Percentiles rank a stretch among this genome's conserved stretches.
Conservation (phyloP, 2,329 filamentous ascomycete species). For the Aspergillus hortae region DNA sequence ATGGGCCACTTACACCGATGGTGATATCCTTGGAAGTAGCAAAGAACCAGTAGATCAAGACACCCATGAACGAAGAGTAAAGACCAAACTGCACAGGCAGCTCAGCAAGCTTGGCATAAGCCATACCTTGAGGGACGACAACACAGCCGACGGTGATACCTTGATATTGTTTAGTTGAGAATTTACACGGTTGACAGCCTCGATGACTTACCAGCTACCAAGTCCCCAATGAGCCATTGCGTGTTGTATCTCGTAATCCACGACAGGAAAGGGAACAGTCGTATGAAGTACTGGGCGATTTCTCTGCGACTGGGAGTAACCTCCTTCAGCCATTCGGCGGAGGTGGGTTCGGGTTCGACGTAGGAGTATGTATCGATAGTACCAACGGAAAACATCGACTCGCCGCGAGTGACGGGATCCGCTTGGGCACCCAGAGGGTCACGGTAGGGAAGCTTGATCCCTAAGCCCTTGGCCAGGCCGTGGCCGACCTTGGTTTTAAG, state of each 20-base stretch:
- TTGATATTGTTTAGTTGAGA: constrained; percentile 23
- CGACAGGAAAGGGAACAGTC: constrained; percentile 80
- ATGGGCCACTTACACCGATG: constrained; percentile 66
- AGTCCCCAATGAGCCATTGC: constrained; percentile 83
- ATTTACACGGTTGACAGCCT: not conserved
- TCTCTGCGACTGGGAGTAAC: constrained; percentile 58
- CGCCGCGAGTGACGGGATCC: constrained; percentile 68
- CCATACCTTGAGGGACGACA: constrained; percentile 96
- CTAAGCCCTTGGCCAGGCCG: constrained; percentile 70
- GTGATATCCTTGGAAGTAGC: constrained; percentile 98
- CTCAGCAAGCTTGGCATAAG: constrained; percentile 80
- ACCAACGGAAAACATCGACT: constrained; percentile 71
- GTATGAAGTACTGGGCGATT: constrained; percentile 59
- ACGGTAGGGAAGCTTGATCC: constrained; percentile 73
- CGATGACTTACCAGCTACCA: constrained; percentile 69
- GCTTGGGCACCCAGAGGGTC: constrained; percentile 50
- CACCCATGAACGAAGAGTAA: constrained; percentile 95
- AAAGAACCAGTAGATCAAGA: constrained; percentile 94
- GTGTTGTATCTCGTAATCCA: constrained; percentile 89
- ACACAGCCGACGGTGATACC: constrained; percentile 70
- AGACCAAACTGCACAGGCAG: constrained; percentile 80
- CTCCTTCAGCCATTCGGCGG: constrained; percentile 66
- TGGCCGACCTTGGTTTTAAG: constrained; percentile 61
- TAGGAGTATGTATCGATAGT: constrained; percentile 78
- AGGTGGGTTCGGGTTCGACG: constrained; percentile 75